Base-by-base conservation (phyloP, 257 asterid genomes). In the Misopates orontium region DNA sequence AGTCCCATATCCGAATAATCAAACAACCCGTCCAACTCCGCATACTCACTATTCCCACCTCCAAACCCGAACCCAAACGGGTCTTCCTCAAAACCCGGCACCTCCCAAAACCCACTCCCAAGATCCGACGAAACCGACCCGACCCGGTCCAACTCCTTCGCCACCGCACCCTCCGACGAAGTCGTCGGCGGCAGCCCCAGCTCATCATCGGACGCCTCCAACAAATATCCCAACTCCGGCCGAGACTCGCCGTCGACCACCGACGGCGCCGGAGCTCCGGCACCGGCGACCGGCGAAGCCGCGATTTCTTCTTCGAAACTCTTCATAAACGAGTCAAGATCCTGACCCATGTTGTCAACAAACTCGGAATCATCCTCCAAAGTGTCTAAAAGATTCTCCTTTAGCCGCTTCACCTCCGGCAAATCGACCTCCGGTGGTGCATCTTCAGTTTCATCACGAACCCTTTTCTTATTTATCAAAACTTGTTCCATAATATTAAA, bases 171-270 rank as follows among this genome's bases (percentile, higher is more conserved):
- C n/a, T 74, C 15, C 32, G 81, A 70, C 16, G 70, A 32, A 54
- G 70, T 25, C 0, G 91, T 71, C 0, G 91, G 89, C 10, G 95
- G 95, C 10, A 87, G 72, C 1, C 95, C 95, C 0, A 87, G 91
- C 69, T 87, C 95, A 49, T 84, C 83, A 23, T 87, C 95, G 1
- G 95, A 80, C 11, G 95, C 95, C 70, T 73, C 95, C 31, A 84
- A 62, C 59, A 87, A 71, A 52, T 69, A 87, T 0, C 91, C 91
- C 24, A 87, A 78, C 50, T 78, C 87, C 80, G n/a, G n/a, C n/a
- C n/a, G n/a, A n/a, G n/a, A n/a, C n/a, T 78, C 83, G 54, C 74
- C 84, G 44, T 75, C 53, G 1, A 60, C 85, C 51, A 75, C 60
- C 51, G 41, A 32, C 72, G 42, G 49, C 44, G 67, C 82, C 14